Percentiles rank a stretch among this genome's conserved stretches.
phyloP scores from a whole-genome alignment of 2,329 filamentous ascomycete species.

The Calcarisporium arbuscula region DNA sequence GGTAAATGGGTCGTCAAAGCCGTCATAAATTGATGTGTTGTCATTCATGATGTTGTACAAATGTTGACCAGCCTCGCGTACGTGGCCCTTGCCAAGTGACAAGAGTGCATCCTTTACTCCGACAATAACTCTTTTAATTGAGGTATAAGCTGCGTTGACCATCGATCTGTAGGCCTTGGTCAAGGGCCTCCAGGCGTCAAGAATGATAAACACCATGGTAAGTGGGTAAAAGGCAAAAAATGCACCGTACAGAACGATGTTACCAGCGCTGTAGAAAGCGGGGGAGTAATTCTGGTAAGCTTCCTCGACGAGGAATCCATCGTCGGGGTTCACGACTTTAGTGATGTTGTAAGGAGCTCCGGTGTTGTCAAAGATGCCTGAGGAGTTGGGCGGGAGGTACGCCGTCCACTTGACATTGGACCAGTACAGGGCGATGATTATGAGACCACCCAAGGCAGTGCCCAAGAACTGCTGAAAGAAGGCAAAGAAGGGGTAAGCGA shows the following conservation, averaged over 20 bases:
- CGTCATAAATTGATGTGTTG: slow-evolving; percentile 33
- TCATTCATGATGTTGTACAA: slow-evolving; percentile 27
- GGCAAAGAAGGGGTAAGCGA: slow-evolving; percentile 33
- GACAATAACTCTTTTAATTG: slow-evolving; percentile 6
- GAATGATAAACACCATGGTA: slow-evolving; percentile 27
- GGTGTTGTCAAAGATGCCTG: slow-evolving; percentile 37
- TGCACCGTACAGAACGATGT: slow-evolving; percentile 22
- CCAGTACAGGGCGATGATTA: slow-evolving; percentile 39
- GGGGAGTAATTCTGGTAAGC: slow-evolving; percentile 29
- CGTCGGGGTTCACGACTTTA: slow-evolving; percentile 33
- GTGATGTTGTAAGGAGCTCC: slow-evolving; percentile 33
- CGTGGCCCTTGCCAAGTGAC: slow-evolving; percentile 24
- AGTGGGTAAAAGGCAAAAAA: slow-evolving; percentile 27
- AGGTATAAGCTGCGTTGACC: slow-evolving; percentile 13
- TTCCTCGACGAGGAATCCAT: slow-evolving; percentile 23
- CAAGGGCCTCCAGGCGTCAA: slow-evolving; percentile 28
- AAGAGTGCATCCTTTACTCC: slow-evolving; percentile 19
- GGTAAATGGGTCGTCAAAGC: slow-evolving; percentile 35
- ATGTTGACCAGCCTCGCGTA: slow-evolving; percentile 20
- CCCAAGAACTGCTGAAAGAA: slow-evolving; percentile 28
- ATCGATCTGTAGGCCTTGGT: slow-evolving; percentile 24
- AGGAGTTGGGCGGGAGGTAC: slow-evolving; percentile 43
- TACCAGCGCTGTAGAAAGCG: slow-evolving; percentile 26
- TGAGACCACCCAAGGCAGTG: slow-evolving; percentile 26
- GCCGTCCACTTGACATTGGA: slow-evolving; percentile 36